phyloP scores from a whole-genome alignment of 805 yeast species.

The Lachancea sp. region DNA sequence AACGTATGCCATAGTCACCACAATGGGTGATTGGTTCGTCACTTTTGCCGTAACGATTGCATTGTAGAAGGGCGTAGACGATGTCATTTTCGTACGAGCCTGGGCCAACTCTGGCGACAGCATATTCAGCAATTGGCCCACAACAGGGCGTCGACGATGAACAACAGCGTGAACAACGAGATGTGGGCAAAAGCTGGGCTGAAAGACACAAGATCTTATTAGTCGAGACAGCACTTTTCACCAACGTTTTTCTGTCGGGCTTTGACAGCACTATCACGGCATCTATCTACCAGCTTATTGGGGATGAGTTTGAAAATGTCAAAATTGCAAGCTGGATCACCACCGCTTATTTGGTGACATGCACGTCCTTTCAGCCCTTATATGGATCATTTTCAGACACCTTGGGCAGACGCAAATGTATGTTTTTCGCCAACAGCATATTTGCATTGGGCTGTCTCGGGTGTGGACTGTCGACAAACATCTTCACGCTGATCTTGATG shows the following conservation, averaged over 20 bases:
- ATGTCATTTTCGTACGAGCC: not conserved
- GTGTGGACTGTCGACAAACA: conserved; percentile 38
- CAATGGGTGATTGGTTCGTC: too few species aligned
- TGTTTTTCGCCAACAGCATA: conserved; percentile 39
- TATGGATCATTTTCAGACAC: conserved; percentile 68
- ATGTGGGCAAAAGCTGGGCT: conserved; percentile 1
- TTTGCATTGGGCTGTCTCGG: conserved; percentile 41
- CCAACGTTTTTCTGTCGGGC: conserved; percentile 46
- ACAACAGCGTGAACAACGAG: not conserved
- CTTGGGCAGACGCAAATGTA: conserved; percentile 44
- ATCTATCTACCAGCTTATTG: conserved; percentile 51
- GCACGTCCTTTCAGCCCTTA: conserved; percentile 67
- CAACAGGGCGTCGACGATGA: not conserved
- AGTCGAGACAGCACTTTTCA: conserved; percentile 37
- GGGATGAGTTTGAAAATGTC: conserved; percentile 50
- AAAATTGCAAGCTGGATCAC: conserved; percentile 62
- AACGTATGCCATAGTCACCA: too few species aligned
- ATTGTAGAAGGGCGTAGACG: not conserved
- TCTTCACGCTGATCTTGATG: conserved; percentile 41
- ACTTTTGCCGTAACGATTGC: too few species aligned
- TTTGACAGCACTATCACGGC: conserved; percentile 57
- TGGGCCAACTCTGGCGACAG: not conserved
- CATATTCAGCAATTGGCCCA: not conserved
- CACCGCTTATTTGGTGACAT: conserved; percentile 60
- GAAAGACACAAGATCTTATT: not conserved